Base-by-base conservation (phyloP, 805 yeast genomes). In the Nakazawaea peltata region DNA sequence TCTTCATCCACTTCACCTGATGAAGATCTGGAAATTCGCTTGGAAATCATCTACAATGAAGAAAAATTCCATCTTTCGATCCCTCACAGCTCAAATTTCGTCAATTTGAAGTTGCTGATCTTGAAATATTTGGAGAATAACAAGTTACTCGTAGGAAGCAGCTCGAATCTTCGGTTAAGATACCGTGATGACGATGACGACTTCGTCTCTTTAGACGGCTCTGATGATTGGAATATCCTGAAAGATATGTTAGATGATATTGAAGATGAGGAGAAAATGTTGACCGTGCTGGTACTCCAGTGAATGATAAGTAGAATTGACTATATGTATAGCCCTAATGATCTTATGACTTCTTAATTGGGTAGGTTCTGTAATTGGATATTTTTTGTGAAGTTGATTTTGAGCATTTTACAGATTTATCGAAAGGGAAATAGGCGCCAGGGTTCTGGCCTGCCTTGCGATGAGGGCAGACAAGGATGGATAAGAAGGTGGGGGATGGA, bases 171-270 rank as follows among this genome's bases (percentile, higher is more conserved):
- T 26, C 71, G 81, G 48, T 67, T 92, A 41, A 79, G 78, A 55
- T 90, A 86, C 53, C 77, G 76, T 52, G 98, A 92, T 56, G 98
- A 92, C 57, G 98, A 92, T 53, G 96, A 94, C 13, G 98, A 92
- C 54, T 81, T 74, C 53, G 94, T 92, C 28, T 77, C 82, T 32
- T 74, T 90, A 57, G 82, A 78, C 45, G 74, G 86, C 22, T 81
- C 81, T 42, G 97, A 90, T 34, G 97, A 90, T 53, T 82, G 95
- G 84, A 59, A 56, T 19, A 75, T 88, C 53, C 97, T 95, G 2
- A 69, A 80, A 38, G 96, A 85, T 43, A 69, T 73, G 75, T 53
- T 73, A 27, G 62, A 56, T 30, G 77, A 74, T 41, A 57, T 63
- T 32, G 64, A 68, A 29, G 77, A 69, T 34, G 69, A 67, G 39